phyloP scores from a whole-genome alignment of 495 filamentous ascomycete genomes.

The Lasiosphaeria hispida region DNA sequence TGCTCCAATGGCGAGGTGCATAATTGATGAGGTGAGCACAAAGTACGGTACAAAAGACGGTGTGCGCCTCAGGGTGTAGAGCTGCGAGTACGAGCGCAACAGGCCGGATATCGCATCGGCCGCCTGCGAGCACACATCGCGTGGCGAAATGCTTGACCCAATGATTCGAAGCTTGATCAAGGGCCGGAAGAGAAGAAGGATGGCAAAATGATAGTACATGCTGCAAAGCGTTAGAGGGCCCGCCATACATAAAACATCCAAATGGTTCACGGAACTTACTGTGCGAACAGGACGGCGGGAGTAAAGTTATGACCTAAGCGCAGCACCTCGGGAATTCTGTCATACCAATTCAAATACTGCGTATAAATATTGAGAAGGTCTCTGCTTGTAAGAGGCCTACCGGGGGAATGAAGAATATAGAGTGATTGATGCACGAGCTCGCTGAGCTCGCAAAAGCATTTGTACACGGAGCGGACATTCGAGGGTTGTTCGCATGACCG shows the following conservation, averaged over 20 bases:
- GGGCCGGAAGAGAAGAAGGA: constrained; percentile 63
- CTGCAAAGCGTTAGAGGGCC: constrained; percentile 33
- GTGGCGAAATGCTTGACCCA: constrained; percentile 56
- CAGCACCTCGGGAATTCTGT: constrained; percentile 56
- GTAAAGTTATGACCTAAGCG: constrained; percentile 57
- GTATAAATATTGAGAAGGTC: constrained; percentile 56
- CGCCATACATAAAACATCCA: neutral
- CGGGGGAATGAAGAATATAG: constrained; percentile 62
- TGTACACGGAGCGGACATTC: constrained; percentile 57
- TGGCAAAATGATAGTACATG: constrained; percentile 65
- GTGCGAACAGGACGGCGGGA: constrained; percentile 59
- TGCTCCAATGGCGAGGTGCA: constrained; percentile 54
- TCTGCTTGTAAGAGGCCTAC: constrained; percentile 54
- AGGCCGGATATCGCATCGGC: constrained; percentile 61
- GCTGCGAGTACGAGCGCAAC: constrained; percentile 54
- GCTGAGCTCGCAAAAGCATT: constrained; percentile 62
- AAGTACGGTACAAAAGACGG: constrained; percentile 60
- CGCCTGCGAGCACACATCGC: constrained; percentile 59
- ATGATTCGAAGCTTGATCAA: constrained; percentile 60
- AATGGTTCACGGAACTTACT: constrained; percentile 47
- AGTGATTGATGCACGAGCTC: constrained; percentile 65
- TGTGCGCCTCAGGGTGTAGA: constrained; percentile 58
- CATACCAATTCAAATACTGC: constrained; percentile 62
- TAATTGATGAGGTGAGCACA: constrained; percentile 56
- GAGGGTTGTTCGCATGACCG: constrained; percentile 51